phyloP scores from a whole-genome alignment of 2,329 filamentous ascomycete species.

The Cercospora sojina region DNA sequence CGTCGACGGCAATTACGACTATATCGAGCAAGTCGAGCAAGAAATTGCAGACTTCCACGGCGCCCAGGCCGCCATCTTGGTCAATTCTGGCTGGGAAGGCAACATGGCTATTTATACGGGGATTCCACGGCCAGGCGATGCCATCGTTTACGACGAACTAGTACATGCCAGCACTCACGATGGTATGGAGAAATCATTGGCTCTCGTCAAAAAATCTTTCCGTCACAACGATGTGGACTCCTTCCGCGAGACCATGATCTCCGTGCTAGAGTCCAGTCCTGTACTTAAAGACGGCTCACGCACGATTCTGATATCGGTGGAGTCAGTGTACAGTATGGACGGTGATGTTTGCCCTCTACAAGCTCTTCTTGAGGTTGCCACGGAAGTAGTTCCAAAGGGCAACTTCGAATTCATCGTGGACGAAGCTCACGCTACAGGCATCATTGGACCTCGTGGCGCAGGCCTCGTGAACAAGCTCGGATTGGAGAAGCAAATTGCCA shows the following conservation, averaged over 20 bases:
- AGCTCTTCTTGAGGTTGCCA: slow-evolving; percentile 61
- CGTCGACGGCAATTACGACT: slow-evolving; percentile 6
- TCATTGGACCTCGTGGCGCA: slow-evolving; percentile 1
- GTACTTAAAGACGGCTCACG: not conserved
- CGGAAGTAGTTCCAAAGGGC: slow-evolving; percentile 9
- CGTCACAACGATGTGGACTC: slow-evolving; percentile 9
- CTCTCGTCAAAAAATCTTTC: not conserved
- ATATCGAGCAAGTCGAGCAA: slow-evolving; percentile 3
- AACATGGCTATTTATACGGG: slow-evolving; percentile 3
- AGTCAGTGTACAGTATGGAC: slow-evolving; percentile 14
- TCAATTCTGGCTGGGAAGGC: not conserved
- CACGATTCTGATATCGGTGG: slow-evolving; percentile 1
- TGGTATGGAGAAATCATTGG: not conserved
- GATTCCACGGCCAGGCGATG: slow-evolving; percentile 12
- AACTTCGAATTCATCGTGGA: slow-evolving; percentile 11
- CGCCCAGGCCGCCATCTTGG: slow-evolving; percentile 5
- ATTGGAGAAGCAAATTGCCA: slow-evolving; percentile 9
- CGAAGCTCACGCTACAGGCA: slow-evolving; percentile 10
- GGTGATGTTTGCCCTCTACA: slow-evolving; percentile 77
- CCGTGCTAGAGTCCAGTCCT: not conserved
- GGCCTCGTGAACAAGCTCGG: slow-evolving; percentile 7
- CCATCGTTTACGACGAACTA: slow-evolving; percentile 12
- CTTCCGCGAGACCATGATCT: not conserved
- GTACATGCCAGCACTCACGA: slow-evolving; percentile 8
- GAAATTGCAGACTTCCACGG: slow-evolving; percentile 13